These are phyloP conservation scores for Chlamydomonas sp. DNA, from an alignment of 139 green algal species.

Conservation along the genomic window DNA sequence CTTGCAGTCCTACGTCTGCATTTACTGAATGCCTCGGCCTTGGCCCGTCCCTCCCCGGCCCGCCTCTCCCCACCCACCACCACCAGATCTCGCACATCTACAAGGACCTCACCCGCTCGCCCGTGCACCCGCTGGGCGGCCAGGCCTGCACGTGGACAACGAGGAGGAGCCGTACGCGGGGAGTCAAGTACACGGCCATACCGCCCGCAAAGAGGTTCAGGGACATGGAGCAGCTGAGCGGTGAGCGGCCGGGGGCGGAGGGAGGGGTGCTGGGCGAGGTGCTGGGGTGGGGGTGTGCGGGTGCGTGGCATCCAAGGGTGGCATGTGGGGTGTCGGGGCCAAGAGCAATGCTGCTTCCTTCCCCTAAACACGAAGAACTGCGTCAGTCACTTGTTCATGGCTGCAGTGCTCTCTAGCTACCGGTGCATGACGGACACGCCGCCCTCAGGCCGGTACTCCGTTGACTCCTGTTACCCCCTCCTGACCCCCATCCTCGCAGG, in stretches of 20 bases:
- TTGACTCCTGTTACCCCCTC: neutral
- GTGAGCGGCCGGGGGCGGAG: constrained; percentile 45
- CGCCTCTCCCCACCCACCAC: neutral
- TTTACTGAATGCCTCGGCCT: neutral
- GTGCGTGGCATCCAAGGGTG: neutral
- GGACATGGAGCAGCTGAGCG: constrained; percentile 98
- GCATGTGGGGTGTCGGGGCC: no score
- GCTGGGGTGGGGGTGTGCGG: neutral
- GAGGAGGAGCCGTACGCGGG: constrained; percentile 88
- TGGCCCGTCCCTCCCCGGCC: neutral
- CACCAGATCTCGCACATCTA: constrained; percentile 92
- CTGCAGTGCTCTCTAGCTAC: no score
- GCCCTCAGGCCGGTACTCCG: neutral
- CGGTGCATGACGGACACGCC: no score
- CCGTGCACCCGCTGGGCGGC: constrained; percentile 80
- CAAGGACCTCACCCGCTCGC: constrained; percentile 85
- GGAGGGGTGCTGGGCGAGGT: neutral
- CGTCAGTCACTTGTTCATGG: no score
- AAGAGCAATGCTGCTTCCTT: no score
- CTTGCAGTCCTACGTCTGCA: no score
- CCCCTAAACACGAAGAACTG: no score
- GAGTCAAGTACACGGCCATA: constrained; percentile 95
- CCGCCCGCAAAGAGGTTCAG: constrained; percentile 96
- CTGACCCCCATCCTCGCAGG: constrained; percentile 29
- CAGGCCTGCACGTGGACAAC: constrained; percentile 85